phyloP scores from a whole-genome alignment of 2,329 filamentous ascomycete genomes.

The Akanthomyces uredinophilus region DNA sequence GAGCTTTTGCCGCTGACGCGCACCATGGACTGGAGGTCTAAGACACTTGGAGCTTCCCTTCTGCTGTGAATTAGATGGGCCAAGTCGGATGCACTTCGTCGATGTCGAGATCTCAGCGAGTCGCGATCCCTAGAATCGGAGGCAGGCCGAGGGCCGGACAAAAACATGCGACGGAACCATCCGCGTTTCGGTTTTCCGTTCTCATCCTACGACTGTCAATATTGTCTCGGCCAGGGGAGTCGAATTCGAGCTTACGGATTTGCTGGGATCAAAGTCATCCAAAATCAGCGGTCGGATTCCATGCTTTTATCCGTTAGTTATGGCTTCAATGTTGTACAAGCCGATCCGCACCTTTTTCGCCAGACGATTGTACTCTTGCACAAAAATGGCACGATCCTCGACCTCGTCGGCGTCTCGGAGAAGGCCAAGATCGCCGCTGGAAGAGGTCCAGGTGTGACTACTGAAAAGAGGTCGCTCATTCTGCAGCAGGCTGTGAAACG shows the following conservation, averaged over 20 bases:
- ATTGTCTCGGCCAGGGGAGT: background rate
- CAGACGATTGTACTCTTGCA: slow-evolving; percentile 56
- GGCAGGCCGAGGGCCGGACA: slow-evolving; percentile 20
- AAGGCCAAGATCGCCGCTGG: slow-evolving; percentile 44
- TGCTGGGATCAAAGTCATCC: slow-evolving; percentile 30
- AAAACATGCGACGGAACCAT: slow-evolving; percentile 36
- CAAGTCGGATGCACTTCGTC: slow-evolving; percentile 52
- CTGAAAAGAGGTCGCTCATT: slow-evolving; percentile 22
- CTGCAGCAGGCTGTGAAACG: slow-evolving; percentile 2
- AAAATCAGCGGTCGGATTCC: slow-evolving; percentile 41
- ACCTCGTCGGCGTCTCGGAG: slow-evolving; percentile 45
- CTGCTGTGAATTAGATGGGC: slow-evolving; percentile 39
- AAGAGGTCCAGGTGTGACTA: slow-evolving; percentile 55
- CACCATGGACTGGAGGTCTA: slow-evolving; percentile 54
- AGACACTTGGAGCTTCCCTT: slow-evolving; percentile 42
- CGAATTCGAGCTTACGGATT: slow-evolving; percentile 21
- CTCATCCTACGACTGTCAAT: background rate
- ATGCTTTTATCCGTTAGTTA: slow-evolving; percentile 36
- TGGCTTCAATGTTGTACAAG: background rate
- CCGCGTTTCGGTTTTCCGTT: slow-evolving; percentile 24
- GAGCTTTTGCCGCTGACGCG: slow-evolving; percentile 58
- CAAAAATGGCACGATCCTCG: slow-evolving; percentile 42
- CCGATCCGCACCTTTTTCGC: slow-evolving; percentile 46
- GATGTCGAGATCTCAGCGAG: slow-evolving; percentile 30
- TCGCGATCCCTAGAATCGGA: slow-evolving; percentile 11